Percentiles rank a stretch among this genome's conserved stretches.
These are phyloP conservation scores for Pestalotiopsis fici DNA, from an alignment of 2,329 filamentous ascomycete genomes.

Conservation along the genomic window DNA sequence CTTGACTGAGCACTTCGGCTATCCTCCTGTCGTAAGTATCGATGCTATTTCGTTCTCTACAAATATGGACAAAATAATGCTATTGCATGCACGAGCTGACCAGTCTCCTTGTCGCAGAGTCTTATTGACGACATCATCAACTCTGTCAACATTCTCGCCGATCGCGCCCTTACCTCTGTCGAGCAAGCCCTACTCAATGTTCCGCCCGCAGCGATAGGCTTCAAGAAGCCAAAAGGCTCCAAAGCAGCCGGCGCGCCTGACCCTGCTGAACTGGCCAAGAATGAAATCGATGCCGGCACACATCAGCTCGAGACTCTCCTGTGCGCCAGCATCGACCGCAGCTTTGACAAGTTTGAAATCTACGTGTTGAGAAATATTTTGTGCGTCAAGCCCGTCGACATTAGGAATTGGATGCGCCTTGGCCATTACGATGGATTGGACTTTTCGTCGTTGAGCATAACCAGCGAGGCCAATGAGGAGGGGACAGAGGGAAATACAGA, in stretches of 20 bases:
- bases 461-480: slow-evolving; percentile 16
- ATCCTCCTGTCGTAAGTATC: slow-evolving; percentile 79
- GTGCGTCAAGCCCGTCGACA: slow-evolving; percentile 65
- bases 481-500: slow-evolving; percentile 16
- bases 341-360: slow-evolving; percentile 86
- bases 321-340: slow-evolving; percentile 79
- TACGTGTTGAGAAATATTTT: slow-evolving; percentile 87
- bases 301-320: slow-evolving; percentile 83
- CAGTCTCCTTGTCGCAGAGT: slow-evolving; percentile 54
- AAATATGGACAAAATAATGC: slow-evolving; percentile 6
- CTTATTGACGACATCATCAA: slow-evolving; percentile 98
- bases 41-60: background rate
- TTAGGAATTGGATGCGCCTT: slow-evolving; percentile 74
- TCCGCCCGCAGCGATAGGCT: slow-evolving; percentile 78
- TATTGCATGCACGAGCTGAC: background rate
- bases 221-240: slow-evolving; percentile 53
- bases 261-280: slow-evolving; percentile 42
- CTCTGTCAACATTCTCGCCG: slow-evolving; percentile 89
- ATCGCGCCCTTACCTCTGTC: slow-evolving; percentile 84
- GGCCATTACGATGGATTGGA: slow-evolving; percentile 78
- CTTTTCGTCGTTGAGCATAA: slow-evolving; percentile 30
- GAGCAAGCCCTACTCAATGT: slow-evolving; percentile 79
- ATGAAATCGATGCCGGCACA: slow-evolving; percentile 85
- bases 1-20: slow-evolving; percentile 93
- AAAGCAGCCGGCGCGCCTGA: slow-evolving; percentile 39